These are phyloP conservation scores for Zasmidium angulare DNA, from an alignment of 2,329 filamentous ascomycete species.

Conservation along the genomic window DNA sequence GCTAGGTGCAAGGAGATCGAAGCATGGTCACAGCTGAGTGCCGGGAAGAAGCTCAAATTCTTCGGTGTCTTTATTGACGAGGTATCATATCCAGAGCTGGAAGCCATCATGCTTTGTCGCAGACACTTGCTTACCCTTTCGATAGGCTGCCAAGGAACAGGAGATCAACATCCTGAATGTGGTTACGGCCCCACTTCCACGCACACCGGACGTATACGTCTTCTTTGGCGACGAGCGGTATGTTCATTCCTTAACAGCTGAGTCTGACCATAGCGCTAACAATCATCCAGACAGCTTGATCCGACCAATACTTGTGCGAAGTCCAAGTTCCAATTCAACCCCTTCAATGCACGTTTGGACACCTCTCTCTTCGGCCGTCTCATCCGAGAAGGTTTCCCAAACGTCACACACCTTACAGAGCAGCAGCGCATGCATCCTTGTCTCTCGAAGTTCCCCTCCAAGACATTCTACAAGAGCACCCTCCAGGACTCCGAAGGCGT, in stretches of 20 bases:
- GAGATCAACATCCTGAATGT: constrained; percentile 21
- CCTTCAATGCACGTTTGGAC: not conserved
- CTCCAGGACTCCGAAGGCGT: not conserved
- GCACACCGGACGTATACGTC: not conserved
- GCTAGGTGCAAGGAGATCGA: not conserved
- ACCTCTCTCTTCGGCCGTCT: constrained; percentile 2
- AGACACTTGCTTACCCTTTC: too few species aligned
- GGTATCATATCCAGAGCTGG: too few species aligned
- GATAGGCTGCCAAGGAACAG: constrained; percentile 20
- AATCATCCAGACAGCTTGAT: not conserved
- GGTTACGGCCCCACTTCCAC: not conserved
- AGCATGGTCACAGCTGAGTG: not conserved
- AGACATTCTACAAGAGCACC: not conserved
- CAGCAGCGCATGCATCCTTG: constrained; percentile 6
- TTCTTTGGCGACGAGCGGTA: constrained; percentile 8
- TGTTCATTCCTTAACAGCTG: not conserved
- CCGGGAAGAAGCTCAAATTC: too few species aligned
- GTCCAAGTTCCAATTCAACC: constrained; percentile 2
- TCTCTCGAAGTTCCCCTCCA: not conserved
- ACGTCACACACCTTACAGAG: not conserved
- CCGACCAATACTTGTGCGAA: not conserved
- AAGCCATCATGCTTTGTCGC: too few species aligned
- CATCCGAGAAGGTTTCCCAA: constrained; percentile 3
- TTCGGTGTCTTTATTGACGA: too few species aligned
- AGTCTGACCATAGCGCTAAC: not conserved